Base-by-base conservation (phyloP, 352 stramenopile species). In the Globisporangium heterothallicum region DNA sequence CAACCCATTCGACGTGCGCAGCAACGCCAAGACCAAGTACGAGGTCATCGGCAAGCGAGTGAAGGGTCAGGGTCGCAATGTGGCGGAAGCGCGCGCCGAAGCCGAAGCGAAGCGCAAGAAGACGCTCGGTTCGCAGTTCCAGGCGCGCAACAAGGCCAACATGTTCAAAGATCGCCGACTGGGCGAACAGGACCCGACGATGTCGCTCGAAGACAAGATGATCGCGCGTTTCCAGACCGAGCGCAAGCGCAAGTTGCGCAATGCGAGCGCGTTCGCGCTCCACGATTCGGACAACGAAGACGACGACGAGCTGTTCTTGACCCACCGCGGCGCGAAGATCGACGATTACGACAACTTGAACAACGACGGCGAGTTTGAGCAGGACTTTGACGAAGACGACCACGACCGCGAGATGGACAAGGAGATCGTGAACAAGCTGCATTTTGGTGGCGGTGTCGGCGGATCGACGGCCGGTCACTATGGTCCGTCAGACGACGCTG, bases 181-280 rank as follows among this genome's bases (percentile, higher is more conserved):
- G 13, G 87, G 87, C 25, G 87, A 94, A 46, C 77, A 93, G 56
- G 80, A 92, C 54, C 64, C 82, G 19, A 77, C 64, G 10, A 72
- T 96, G 64, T 94, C 87, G 50, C 65, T 95, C n/a, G 87, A 96
- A 53, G 87, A 96, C 70, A 95, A 95, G 61, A 95, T 96, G 85
- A 92, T 96, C 63, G 71, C 80, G 22, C 83, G 87, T 42, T 95
- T 96, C 67, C 86, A 95, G 65, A 87, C 70, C 16, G 86, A 95
- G 50, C 79, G 84, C 54, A 94, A 94, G 71, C 77, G 78, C 58
- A 88, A 91, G 63, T 58, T 92, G 63, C 81, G 80, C 60, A 87
- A 93, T 42, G 71, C 77, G 16, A 70, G 72, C 25, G 64, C 73
- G 22, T 93, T 91, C 49, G 76, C 75, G 41, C 66, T 93, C n/a